phyloP scores from a whole-genome alignment of 23 red algal genomes.

The Porphyridium purpureum region DNA sequence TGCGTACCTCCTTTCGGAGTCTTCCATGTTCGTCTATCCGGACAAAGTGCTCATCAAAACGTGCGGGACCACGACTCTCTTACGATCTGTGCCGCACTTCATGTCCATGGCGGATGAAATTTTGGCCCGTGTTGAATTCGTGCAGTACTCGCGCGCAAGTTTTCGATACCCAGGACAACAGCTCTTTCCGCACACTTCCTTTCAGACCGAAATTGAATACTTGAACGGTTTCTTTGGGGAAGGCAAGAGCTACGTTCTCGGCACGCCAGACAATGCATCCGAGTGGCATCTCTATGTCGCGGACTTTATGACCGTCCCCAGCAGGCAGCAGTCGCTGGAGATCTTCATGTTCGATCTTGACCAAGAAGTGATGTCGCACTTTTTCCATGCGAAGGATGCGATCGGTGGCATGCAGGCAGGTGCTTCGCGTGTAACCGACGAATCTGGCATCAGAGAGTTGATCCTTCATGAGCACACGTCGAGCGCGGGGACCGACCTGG shows the following conservation, averaged over 20 bases:
- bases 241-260: conserved; percentile 4
- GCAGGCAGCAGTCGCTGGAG: conserved; percentile 34
- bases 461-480: conserved; percentile 2
- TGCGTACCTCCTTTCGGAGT: conserved; percentile 88
- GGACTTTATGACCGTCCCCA: neutral
- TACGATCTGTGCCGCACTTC: conserved; percentile 24
- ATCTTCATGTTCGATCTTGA: conserved; percentile 98
- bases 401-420: neutral
- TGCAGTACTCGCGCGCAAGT: conserved; percentile 56
- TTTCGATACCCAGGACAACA: conserved; percentile 61
- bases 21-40: conserved; percentile 78
- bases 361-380: conserved; percentile 16
- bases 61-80: conserved; percentile 80
- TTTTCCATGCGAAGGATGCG: neutral
- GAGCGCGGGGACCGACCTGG: conserved; percentile 1
- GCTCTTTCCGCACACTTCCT: conserved; percentile 44
- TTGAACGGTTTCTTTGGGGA: conserved; percentile 30
- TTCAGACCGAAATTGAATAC: conserved; percentile 41
- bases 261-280: conserved; percentile 3
- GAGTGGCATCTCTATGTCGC: conserved; percentile 34
- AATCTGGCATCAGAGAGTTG: neutral
- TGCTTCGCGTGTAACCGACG: neutral
- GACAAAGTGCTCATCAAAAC: conserved; percentile 71
- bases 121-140: conserved; percentile 13
- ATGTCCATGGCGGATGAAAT: conserved; percentile 9